Evolutionary conservation across 2,329 filamentous ascomycete species (phyloP).

Genomic region (Sclerotinia trifoliorum): DNA sequence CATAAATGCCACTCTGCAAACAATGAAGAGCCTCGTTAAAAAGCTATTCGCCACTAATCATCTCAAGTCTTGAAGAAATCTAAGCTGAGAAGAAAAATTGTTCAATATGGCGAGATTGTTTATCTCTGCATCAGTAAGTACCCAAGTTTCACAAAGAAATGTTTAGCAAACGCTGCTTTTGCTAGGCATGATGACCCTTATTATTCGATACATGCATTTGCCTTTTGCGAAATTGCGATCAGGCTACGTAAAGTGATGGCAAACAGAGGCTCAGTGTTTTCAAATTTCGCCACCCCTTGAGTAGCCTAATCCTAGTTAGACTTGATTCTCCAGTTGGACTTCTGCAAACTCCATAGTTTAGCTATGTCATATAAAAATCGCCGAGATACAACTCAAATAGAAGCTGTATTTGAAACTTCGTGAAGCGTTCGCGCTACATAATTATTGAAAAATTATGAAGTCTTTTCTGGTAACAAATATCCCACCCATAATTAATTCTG

Average conservation of each 20-base stretch:
- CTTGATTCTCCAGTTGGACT: not conserved
- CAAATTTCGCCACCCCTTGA: not conserved
- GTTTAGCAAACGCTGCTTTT: conserved; percentile 3
- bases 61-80: not conserved
- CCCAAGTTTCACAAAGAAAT: not conserved
- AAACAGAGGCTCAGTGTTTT: not conserved
- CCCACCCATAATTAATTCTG: no score
- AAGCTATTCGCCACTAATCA: not conserved
- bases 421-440: not conserved
- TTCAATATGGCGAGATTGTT: not conserved
- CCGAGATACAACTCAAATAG: not conserved
- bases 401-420: not conserved
- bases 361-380: not conserved
- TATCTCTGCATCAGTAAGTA: not conserved
- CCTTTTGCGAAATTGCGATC: not conserved
- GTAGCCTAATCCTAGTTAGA: not conserved
- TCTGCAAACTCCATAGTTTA: not conserved
- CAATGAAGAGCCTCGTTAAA: not conserved
- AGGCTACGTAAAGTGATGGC: not conserved
- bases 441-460: not conserved
- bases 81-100: not conserved
- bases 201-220: not conserved
- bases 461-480: not conserved
- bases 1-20: not conserved
- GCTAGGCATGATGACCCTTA: not conserved